phyloP scores from a whole-genome alignment of 768 basidiomycete species.

The Boletellus ananas region DNA sequence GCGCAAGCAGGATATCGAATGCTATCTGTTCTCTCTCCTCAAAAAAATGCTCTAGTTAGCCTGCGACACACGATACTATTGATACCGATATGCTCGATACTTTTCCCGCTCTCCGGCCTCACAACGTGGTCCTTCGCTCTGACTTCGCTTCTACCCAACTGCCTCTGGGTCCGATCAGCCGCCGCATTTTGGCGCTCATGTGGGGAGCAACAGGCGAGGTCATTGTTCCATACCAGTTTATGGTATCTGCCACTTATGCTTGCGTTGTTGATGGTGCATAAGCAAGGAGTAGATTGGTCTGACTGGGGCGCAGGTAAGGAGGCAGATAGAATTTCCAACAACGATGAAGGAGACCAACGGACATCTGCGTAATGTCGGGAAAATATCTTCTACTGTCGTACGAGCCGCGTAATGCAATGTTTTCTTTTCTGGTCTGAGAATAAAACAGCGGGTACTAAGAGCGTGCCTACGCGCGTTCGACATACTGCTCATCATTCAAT shows the following conservation, averaged over 20 bases:
- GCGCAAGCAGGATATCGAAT: slow-evolving; percentile 92
- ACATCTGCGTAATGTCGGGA: background rate
- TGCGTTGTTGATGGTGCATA: slow-evolving; percentile 93
- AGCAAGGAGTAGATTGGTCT: slow-evolving; percentile 78
- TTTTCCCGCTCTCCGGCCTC: slow-evolving; percentile 84
- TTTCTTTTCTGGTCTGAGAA: too few relatives aligned
- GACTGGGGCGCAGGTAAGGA: slow-evolving; percentile 38
- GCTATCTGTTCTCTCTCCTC: slow-evolving; percentile 77
- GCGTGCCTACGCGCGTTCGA: too few relatives aligned
- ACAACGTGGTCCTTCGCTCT: slow-evolving; percentile 90
- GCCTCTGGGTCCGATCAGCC: slow-evolving; percentile 61
- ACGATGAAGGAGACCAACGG: background rate
- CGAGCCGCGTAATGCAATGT: too few relatives aligned
- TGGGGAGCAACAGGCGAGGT: slow-evolving; percentile 73
- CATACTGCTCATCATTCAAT: too few relatives aligned
- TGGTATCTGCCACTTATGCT: slow-evolving; percentile 91
- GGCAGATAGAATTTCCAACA: background rate
- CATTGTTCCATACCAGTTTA: slow-evolving; percentile 74
- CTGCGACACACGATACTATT: slow-evolving; percentile 79
- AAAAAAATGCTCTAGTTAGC: slow-evolving; percentile 79
- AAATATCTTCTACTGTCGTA: too few relatives aligned
- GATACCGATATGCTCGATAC: slow-evolving; percentile 70
- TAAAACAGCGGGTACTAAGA: too few relatives aligned
- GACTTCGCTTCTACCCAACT: slow-evolving; percentile 74
- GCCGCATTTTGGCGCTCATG: slow-evolving; percentile 70